These are phyloP conservation scores for Tolypocladium tropicale DNA, from an alignment of 2,329 filamentous ascomycete species.

Conservation along the genomic window DNA sequence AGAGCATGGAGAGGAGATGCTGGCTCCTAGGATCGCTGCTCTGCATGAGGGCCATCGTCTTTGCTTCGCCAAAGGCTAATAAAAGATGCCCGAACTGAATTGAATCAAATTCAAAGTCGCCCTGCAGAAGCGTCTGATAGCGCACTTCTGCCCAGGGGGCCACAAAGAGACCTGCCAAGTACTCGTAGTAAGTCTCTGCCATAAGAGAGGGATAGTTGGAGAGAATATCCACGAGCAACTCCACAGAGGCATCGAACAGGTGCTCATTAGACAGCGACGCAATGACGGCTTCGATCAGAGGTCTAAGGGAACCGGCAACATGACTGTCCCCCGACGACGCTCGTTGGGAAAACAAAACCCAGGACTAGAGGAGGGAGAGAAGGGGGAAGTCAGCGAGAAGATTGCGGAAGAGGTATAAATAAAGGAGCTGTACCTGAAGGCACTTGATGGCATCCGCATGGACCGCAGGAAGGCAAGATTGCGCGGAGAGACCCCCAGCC, in stretches of 20 bases:
- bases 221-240: slow-evolving; percentile 55
- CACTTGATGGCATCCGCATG: slow-evolving; percentile 49
- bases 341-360: slow-evolving; percentile 64
- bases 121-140: slow-evolving; percentile 44
- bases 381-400: too few species aligned
- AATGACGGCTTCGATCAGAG: slow-evolving; percentile 49
- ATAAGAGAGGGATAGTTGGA: slow-evolving; percentile 56
- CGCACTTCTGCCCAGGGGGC: slow-evolving; percentile 47
- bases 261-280: slow-evolving; percentile 48
- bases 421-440: slow-evolving; percentile 38
- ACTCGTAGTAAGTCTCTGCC: slow-evolving; percentile 43
- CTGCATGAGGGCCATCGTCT: slow-evolving; percentile 48
- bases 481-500: slow-evolving; percentile 22
- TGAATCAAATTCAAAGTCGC: slow-evolving; percentile 53
- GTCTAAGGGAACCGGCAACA: slow-evolving; percentile 47
- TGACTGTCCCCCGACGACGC: slow-evolving; percentile 46
- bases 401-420: too few species aligned
- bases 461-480: slow-evolving; percentile 19
- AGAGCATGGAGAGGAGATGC: slow-evolving; percentile 47
- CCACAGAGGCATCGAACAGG: slow-evolving; percentile 49
- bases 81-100: slow-evolving; percentile 58
- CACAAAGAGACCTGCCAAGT: slow-evolving; percentile 48
- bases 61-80: slow-evolving; percentile 59
- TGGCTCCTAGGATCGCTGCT: slow-evolving; percentile 37
- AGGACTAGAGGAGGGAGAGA: slow-evolving; percentile 39